Percentiles rank a stretch among this genome's conserved stretches.
Conservation (phyloP, 371 early-diverging fungal genomes). For the Apophysomyces sp. region DNA sequence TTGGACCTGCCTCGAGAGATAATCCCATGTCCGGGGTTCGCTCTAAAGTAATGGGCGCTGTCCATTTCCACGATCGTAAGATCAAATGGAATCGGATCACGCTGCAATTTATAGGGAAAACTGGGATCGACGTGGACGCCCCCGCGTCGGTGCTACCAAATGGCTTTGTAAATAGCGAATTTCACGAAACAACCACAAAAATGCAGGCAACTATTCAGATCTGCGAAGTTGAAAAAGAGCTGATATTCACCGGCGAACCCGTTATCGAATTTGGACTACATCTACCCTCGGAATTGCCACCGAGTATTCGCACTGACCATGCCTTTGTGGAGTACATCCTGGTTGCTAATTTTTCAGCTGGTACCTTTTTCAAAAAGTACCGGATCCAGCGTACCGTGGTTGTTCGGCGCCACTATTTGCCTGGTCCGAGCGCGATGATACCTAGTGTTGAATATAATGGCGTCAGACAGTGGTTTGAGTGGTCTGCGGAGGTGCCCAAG, state of each 20-base stretch:
- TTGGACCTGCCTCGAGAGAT: conserved; percentile 41
- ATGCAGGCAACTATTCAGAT: conserved; percentile 30
- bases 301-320: conserved; percentile 28
- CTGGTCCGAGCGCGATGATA: conserved; percentile 44
- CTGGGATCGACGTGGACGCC: conserved; percentile 34
- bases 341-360: conserved; percentile 43
- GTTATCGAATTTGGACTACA: conserved; percentile 46
- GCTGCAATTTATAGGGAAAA: conserved; percentile 37
- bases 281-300: conserved; percentile 41
- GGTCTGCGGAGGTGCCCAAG: conserved; percentile 45
- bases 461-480: conserved; percentile 47
- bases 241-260: conserved; percentile 43
- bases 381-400: conserved; percentile 32
- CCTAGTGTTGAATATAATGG: conserved; percentile 34
- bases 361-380: conserved; percentile 43
- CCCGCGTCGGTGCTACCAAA: conserved; percentile 11
- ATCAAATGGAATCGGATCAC: conserved; percentile 50
- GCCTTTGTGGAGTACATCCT: conserved; percentile 45
- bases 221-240: conserved; percentile 47
- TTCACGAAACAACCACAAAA: conserved; percentile 6
- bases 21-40: conserved; percentile 47
- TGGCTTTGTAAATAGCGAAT: not conserved
- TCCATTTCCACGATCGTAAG: conserved; percentile 39
- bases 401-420: conserved; percentile 40
- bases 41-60: conserved; percentile 38